Evolutionary conservation across 345 rosid species (phyloP), one percentile per base, ranked within the genome.

Genomic region (Citrus inodora): DNA sequence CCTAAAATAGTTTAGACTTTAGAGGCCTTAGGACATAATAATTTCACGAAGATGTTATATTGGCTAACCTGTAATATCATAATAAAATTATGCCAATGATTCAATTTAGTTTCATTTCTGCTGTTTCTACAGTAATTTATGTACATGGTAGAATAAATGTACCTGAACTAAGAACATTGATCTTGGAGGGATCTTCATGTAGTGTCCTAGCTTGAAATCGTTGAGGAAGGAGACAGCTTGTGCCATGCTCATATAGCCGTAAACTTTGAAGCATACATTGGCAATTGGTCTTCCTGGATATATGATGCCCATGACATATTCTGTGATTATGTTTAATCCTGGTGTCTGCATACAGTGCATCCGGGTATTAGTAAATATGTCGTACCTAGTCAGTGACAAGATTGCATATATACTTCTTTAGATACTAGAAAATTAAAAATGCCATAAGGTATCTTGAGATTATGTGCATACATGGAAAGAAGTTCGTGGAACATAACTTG

Each of bases 101-200:
- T 22, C 4, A 8, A 3, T 24, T 32, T 28, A 30, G 28, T 24
- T 62, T 71, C 10, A 2, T 46, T 56, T 77, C 24, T 48, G 30
- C 68, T 32, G 61, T 37, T 60, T 40, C 55, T 3, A 4, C 10
- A 22, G 55, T 70, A 40, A 53, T 4, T n/a, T 53, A 28, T 3
- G 1, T 9, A 27, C 37, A 27, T 4, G 22, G 6, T 16, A 21
- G 4, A 51, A 64, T 13, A 72, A 68, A 81, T 55, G 40, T 86
- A 87, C 95, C 96, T 90, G 97, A 83, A 95, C 98, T 85, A 95
- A 85, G 91, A 93, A 95, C 98, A 95, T 93, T n/a, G 94, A 93
- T 79, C 95, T 86, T 74, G 97, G 97, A 70, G 98, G 98, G 46
- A 94, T 94, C 90, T 93, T 94, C 98, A 94, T 94, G 85, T 93